Evolutionary conservation across 208 protist species (phyloP).

Genomic region (Entamoeba dispar): DNA sequence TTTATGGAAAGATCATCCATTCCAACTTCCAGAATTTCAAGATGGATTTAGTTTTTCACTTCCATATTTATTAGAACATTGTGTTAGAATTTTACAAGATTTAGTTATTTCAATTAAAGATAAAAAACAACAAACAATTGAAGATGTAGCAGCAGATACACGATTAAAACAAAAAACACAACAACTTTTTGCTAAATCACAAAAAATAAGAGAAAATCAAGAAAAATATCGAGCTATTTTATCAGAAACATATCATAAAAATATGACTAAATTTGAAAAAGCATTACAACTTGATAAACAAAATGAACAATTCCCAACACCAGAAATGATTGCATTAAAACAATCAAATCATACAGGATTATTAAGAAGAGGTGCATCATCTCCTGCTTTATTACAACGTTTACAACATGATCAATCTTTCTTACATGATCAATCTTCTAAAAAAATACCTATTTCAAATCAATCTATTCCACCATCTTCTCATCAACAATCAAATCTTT

Average conservation of each 20-base stretch:
- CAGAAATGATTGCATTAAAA: not conserved
- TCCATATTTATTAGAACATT: slow-evolving; percentile 5
- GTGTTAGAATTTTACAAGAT: not conserved
- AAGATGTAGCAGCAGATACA: not conserved
- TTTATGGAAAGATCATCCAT: not conserved
- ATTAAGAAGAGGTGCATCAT: not conserved
- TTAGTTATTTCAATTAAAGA: not conserved
- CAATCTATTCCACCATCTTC: not conserved
- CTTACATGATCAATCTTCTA: not conserved
- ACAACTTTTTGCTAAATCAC: not conserved
- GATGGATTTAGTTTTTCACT: not conserved
- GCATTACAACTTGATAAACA: not conserved
- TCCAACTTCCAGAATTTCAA: slow-evolving; percentile 1
- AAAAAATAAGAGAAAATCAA: not conserved
- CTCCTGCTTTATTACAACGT: not conserved
- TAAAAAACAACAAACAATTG: not conserved
- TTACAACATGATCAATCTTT: not conserved
- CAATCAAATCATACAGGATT: not conserved
- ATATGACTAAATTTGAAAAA: not conserved
- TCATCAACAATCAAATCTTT: not conserved
- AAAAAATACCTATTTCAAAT: not conserved
- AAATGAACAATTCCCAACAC: not conserved
- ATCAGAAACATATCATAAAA: not conserved
- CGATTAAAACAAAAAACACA: not conserved
- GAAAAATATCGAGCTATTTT: not conserved